Evolutionary conservation across 176 grass and related monocot species (phyloP), one percentile per base, ranked within the genome.

Genomic region (Aechmea fasciata): DNA sequence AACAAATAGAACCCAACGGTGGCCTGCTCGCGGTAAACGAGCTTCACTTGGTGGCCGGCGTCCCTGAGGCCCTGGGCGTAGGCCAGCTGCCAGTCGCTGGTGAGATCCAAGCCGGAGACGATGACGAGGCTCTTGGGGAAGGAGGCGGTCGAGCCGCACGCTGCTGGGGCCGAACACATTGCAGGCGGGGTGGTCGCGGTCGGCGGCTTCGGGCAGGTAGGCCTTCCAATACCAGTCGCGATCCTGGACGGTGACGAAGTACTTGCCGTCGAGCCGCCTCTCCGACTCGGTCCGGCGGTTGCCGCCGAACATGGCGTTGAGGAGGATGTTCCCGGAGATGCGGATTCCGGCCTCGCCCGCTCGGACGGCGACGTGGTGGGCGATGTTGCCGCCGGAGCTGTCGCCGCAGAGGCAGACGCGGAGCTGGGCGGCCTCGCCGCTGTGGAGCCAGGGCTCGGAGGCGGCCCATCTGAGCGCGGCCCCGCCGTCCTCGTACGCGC

Each of bases 221-320:
- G 94, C 94, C 77, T 90, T 99, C 94, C 94, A 99, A 84, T 99
- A 99, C 94, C 94, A 99, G 73, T 99, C 87, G 80, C 94, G 82
- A 73, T 99, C 94, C 78, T 90, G 94, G 57, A 99, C 77, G 10
- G 94, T 99, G 29, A 99, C 94, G 71, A 99, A 99, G 72, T 93
- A 99, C 77, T 93, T 99, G 33, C 94, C 90, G 75, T 99, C 94
- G 0, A 99, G 87, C 1, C 75, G 81, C 23, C 78, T 79, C 84
- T 99, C 94, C 13, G 94, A 99, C 20, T 93, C 94, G 1, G 87
- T 85, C 14, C 89, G 87, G 20, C 69, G 57, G 15, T 18, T 66
- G 57, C 94, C 94, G 71, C 94, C 94, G 66, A 99, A 99, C 94
- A 99, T 99, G 47, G 94, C 84, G 75, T 99, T 99, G 5, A 99